phyloP scores from a whole-genome alignment of 768 basidiomycete species.

The Termitomyces sp. region DNA sequence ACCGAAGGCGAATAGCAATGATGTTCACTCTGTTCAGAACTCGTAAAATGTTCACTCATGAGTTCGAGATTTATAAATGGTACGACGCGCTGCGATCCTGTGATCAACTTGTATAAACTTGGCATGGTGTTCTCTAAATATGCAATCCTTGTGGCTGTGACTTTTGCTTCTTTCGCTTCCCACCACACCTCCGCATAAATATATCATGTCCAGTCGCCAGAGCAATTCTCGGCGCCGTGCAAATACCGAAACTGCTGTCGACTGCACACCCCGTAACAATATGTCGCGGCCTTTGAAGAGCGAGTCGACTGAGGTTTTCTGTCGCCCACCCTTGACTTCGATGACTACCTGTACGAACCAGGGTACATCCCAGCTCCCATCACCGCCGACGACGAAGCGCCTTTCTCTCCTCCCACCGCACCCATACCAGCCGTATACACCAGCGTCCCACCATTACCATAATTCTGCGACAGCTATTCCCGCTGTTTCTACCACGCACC shows the following conservation, averaged over 20 bases:
- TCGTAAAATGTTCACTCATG: background rate
- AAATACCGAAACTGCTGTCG: background rate
- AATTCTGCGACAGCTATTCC: background rate
- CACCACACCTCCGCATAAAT: background rate
- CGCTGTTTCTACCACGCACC: background rate
- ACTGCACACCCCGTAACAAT: background rate
- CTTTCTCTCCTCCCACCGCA: background rate
- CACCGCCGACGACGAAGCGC: background rate
- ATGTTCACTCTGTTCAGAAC: no score
- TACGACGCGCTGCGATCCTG: background rate
- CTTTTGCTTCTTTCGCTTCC: background rate
- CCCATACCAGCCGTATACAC: background rate
- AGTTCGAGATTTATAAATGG: background rate
- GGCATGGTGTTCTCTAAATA: background rate
- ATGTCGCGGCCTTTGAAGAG: background rate
- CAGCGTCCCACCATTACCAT: background rate
- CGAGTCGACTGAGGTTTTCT: background rate
- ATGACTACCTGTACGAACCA: background rate
- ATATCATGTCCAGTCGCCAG: background rate
- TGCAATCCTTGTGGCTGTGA: background rate
- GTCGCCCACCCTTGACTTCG: background rate
- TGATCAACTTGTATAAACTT: no score
- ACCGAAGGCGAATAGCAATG: background rate
- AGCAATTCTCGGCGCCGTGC: background rate
- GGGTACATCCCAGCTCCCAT: background rate